These are phyloP conservation scores for Orbilia brochopaga DNA, from an alignment of 2,329 filamentous ascomycete genomes.

Conservation along the genomic window DNA sequence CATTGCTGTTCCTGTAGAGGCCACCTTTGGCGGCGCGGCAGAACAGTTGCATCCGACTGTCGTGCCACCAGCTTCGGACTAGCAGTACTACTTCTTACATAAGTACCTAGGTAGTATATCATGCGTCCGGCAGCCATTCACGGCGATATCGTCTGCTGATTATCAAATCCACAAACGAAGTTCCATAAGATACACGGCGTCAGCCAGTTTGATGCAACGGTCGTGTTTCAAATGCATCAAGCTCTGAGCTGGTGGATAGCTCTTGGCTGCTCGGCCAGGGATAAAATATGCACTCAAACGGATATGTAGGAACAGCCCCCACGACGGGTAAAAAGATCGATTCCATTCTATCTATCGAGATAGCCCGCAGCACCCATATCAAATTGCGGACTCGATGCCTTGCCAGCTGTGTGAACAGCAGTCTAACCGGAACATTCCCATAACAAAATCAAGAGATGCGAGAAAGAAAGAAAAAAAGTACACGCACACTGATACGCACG, in stretches of 20 bases:
- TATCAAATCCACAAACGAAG: too few relatives aligned
- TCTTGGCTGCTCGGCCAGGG: too few relatives aligned
- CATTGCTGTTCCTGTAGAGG: too few relatives aligned
- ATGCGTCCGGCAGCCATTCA: too few relatives aligned
- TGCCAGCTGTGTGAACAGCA: background rate
- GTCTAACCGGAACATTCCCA: background rate
- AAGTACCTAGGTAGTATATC: too few relatives aligned
- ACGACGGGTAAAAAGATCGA: background rate
- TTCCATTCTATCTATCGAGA: background rate
- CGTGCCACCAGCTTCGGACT: too few relatives aligned
- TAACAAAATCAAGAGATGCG: background rate
- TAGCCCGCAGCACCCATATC: background rate
- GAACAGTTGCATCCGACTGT: too few relatives aligned
- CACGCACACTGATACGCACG: background rate
- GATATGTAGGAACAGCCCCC: background rate
- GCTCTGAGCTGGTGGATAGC: too few relatives aligned
- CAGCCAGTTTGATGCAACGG: slow-evolving; percentile 9
- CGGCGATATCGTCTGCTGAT: too few relatives aligned
- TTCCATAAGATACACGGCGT: background rate
- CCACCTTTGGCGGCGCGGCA: too few relatives aligned
- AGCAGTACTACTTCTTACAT: too few relatives aligned
- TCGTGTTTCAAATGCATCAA: slow-evolving; percentile 20
- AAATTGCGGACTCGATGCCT: background rate
- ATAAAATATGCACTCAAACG: background rate
- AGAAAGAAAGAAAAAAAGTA: background rate